A percentile compares a stretch with the other conserved stretches of the same genome.
Evolutionary conservation across 495 filamentous ascomycete genomes (phyloP).

Genomic region (Stereocaulon alpinum): DNA sequence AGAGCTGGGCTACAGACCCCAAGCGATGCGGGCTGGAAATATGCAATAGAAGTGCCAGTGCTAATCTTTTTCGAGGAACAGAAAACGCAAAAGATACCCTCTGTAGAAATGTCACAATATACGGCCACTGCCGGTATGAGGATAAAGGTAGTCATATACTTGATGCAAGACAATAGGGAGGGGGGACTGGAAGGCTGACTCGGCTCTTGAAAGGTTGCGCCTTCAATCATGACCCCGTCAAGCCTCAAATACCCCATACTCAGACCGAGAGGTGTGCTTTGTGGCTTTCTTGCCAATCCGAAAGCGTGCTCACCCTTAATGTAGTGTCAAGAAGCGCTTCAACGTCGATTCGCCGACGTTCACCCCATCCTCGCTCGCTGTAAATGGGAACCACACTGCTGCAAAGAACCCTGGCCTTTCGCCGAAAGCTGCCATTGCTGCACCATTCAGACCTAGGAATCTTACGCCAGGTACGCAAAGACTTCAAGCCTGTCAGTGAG

Average conservation of each 20-base stretch:
- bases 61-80: slow-evolving; percentile 23
- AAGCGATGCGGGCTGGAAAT: background rate
- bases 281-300: background rate
- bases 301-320: slow-evolving; percentile 9
- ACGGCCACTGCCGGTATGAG: slow-evolving; percentile 86
- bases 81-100: slow-evolving; percentile 74
- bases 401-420: slow-evolving; percentile 61
- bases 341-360: slow-evolving; percentile 97
- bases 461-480: slow-evolving; percentile 30
- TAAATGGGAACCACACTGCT: slow-evolving; percentile 38
- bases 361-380: slow-evolving; percentile 56
- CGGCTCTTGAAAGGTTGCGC: slow-evolving; percentile 51
- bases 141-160: slow-evolving; percentile 50
- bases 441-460: slow-evolving; percentile 71
- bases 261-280: slow-evolving; percentile 48
- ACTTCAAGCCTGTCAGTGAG: background rate
- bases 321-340: slow-evolving; percentile 62
- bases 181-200: slow-evolving; percentile 13
- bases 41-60: background rate
- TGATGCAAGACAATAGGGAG: background rate
- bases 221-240: slow-evolving; percentile 78
- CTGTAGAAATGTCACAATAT: slow-evolving; percentile 89
- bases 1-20: slow-evolving; percentile 18
- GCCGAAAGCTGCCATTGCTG: slow-evolving; percentile 79
- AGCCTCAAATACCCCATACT: slow-evolving; percentile 35